Evolutionary conservation across 1,284 basidiomycete species (phyloP), one percentile per base, ranked within the genome.

Genomic region (Cutaneotrichosporon cutaneum): DNA sequence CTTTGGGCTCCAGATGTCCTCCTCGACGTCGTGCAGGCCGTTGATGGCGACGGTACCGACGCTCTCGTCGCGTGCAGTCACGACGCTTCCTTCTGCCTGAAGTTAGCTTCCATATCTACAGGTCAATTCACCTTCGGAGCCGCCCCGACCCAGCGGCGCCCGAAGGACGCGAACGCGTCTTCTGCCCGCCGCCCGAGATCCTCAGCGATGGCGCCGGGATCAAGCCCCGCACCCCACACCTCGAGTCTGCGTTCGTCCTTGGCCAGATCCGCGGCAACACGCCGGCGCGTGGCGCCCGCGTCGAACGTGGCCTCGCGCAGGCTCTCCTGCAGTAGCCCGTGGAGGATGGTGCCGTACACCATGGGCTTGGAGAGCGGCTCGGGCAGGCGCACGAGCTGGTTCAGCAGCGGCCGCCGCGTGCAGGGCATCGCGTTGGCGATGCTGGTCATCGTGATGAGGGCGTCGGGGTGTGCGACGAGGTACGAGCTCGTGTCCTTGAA

Each of bases 1-100:
- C 13, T 88, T 89, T 0, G 96, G 94, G 0, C 91, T 94, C 90
- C 92, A 96, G 64, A 99, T 95, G 69, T 98, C 94, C 76, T 99
- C 95, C 81, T 99, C 96, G 45, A 96, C 85, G 62, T 94, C 94
- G 65, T 90, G 85, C 2, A 94, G 77, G 26, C 86, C 82, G 10
- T 85, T 82, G 56, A 97, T 87, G 0, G 90, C 89, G 0, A 95
- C 82, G 3, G 67, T 56, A 32, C 68, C 65, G 0, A 42, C 56
- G 18, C 68, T 59, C 14, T 67, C 67, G 7, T 78, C 75, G 1
- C 74, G 59, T 3, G 61, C 62, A 1, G 64, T 61, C 22, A 61
- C 58, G 14, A 60, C 50, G 4, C 22, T 18, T 27, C 58, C 50
- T 22, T 58, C 27, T 21, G 45, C 45, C 16, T 53, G 44, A 4